Base-by-base conservation (phyloP, 805 yeast genomes). In the Teunomyces gatunensis region DNA sequence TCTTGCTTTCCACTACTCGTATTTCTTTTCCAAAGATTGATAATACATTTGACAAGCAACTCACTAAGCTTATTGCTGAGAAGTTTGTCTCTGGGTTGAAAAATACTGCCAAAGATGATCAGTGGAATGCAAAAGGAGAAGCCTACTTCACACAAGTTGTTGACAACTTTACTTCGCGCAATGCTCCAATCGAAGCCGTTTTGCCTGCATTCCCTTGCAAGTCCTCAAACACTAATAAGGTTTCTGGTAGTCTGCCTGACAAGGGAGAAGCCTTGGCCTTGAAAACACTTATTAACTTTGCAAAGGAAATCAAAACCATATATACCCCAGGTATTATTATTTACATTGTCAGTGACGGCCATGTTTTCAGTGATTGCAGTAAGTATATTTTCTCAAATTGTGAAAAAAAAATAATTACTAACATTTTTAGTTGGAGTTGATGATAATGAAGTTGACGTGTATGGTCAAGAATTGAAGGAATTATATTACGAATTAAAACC, bases 201-300 rank as follows among this genome's bases (percentile, higher is more conserved):
- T 64, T 81, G 44, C 86, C 86, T 5, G 86, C 86, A 0, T 81
- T 81, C 51, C 86, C 86, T 7, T 81, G 85, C 55, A 81, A 81
- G 57, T 78, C 84, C 0, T 79, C 84, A n/a, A 81, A 81, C 54
- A 47, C 58, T 27, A 69, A 75, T 30, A 81, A 81, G 55, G 85
- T 81, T 3, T 65, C 70, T 32, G 74, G 78, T 5, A 48, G 57
- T 15, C 56, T 60, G 39, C 86, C 86, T 5, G 86, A 81, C 53
- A 74, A 73, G 59, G 86, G 85, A 30, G 68, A 70, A 43, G 66
- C 58, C 44, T 57, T 71, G 52, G 74, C 74, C 2, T 47, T 71
- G 32, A 47, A 41, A 11, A 57, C 67, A 34, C 58, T 71, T 44
- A 62, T 68, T 32, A 51, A 57, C 4, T 71, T 71, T 55, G 63